phyloP scores from a whole-genome alignment of 495 filamentous ascomycete genomes.

The Cetradonia linearis region DNA sequence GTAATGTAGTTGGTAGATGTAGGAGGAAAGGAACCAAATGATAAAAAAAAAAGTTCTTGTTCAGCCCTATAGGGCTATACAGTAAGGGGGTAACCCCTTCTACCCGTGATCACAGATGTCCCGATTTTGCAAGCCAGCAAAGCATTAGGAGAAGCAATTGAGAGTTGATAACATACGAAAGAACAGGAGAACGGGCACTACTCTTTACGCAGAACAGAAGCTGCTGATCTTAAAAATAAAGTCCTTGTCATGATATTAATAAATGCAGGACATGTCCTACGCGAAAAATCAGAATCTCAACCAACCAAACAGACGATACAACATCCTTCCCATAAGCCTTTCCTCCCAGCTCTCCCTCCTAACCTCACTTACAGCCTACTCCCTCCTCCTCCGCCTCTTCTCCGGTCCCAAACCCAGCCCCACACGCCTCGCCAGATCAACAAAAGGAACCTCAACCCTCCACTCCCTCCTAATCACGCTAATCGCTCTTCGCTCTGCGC shows the following conservation, averaged over 20 bases:
- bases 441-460: constrained; percentile 19
- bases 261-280: background rate
- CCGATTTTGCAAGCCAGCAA: too few species aligned
- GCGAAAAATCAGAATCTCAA: background rate
- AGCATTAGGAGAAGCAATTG: too few species aligned
- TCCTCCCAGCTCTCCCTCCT: constrained; percentile 16
- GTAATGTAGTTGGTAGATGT: too few species aligned
- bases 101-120: too few species aligned
- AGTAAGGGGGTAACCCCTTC: too few species aligned
- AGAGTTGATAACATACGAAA: too few species aligned
- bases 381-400: constrained; percentile 15
- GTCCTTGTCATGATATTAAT: background rate
- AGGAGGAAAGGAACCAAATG: too few species aligned
- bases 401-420: constrained; percentile 11
- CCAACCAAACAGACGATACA: background rate
- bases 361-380: constrained; percentile 17
- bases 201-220: too few species aligned
- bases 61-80: too few species aligned
- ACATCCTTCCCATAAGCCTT: background rate
- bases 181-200: too few species aligned
- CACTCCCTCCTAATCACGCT: constrained; percentile 20
- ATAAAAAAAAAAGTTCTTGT: too few species aligned
- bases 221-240: too few species aligned
- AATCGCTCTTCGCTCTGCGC: background rate
- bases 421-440: constrained; percentile 7